Percentiles rank a stretch among this genome's conserved stretches.
Conservation (phyloP, 164 flowering plant genomes). For the Litsea cubeba region DNA sequence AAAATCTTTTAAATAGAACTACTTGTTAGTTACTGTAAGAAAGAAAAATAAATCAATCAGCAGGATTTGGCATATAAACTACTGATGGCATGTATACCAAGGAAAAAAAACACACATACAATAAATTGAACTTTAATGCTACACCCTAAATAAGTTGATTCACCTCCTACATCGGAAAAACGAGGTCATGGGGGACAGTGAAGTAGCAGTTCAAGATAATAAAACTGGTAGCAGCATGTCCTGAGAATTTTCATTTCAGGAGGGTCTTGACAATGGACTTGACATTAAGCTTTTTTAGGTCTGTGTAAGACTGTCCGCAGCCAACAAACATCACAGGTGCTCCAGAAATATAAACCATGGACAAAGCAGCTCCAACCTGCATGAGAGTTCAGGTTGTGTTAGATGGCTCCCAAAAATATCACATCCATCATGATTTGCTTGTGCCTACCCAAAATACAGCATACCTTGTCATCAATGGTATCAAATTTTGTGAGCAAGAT, state of each 20-base stretch:
- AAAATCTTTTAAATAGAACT: no score
- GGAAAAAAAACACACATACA: no score
- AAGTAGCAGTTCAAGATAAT: background rate
- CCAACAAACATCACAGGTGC: conserved; percentile 99
- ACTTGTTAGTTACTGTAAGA: no score
- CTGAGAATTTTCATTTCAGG: conserved; percentile 39
- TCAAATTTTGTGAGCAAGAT: conserved; percentile 96
- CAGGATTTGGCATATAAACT: no score
- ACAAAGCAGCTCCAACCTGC: conserved; percentile 95
- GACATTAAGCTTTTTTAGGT: conserved; percentile 86
- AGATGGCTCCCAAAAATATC: background rate
- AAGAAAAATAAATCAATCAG: no score
- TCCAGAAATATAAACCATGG: conserved; percentile 96
- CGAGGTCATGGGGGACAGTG: conserved; percentile 18
- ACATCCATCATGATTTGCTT: background rate
- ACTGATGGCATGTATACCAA: no score
- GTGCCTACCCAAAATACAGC: background rate
- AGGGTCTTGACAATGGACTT: conserved; percentile 93
- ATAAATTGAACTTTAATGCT: no score
- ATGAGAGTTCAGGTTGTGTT: background rate
- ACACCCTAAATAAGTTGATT: background rate
- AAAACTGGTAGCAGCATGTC: background rate
- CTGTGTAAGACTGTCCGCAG: conserved; percentile 93
- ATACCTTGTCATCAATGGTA: conserved; percentile 96
- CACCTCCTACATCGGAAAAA: background rate